These are phyloP conservation scores for Russula lepida DNA, from an alignment of 768 basidiomycete genomes.

Conservation along the genomic window DNA sequence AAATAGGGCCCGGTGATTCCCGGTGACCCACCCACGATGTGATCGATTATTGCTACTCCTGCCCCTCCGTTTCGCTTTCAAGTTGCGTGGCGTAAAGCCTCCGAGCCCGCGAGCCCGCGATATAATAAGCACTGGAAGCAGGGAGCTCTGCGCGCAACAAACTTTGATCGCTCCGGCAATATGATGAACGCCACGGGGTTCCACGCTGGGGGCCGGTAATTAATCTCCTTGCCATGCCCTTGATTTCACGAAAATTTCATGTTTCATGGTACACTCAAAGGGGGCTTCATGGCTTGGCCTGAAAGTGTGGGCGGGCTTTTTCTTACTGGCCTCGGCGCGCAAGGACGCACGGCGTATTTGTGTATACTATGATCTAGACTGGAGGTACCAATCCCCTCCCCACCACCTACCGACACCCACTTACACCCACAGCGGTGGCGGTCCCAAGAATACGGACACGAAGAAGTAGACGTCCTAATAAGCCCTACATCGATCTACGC, in stretches of 20 bases:
- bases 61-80: neutral
- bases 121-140: neutral
- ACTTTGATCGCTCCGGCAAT: neutral
- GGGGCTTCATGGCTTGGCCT: neutral
- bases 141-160: neutral
- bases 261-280: neutral
- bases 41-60: constrained; percentile 4
- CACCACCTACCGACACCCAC: no score
- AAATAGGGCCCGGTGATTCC: constrained; percentile 2
- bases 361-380: no score
- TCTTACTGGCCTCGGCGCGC: no score
- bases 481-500: neutral
- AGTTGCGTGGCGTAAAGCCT: neutral
- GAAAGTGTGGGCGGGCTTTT: neutral
- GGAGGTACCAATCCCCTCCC: no score
- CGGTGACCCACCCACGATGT: neutral
- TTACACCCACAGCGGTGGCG: neutral
- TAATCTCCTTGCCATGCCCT: neutral
- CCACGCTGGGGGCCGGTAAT: neutral
- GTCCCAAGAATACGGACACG: neutral
- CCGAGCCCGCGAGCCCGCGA: no score
- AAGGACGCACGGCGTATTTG: no score
- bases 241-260: neutral
- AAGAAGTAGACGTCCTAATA: neutral
- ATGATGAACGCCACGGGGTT: neutral